phyloP scores from a whole-genome alignment of 1,139 yeast genomes.

The Saccharomyces hybrid region DNA sequence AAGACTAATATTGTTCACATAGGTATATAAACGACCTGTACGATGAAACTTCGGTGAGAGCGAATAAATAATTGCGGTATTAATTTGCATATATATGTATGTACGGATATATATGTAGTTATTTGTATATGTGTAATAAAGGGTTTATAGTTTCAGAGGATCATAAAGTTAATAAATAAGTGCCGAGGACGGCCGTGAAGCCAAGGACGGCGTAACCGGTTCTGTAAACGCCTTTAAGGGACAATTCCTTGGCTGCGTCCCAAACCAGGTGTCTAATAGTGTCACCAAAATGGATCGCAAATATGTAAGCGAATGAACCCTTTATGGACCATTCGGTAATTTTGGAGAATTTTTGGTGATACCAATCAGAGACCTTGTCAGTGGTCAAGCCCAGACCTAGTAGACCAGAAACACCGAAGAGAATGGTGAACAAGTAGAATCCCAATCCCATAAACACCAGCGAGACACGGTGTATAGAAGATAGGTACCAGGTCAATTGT shows the following conservation, averaged over 20 bases:
- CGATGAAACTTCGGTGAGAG: neutral
- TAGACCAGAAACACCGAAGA: conserved; percentile 64
- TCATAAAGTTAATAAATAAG: conserved; percentile 44
- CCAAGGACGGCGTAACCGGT: conserved; percentile 85
- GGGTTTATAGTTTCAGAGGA: conserved; percentile 5
- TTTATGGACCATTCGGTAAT: conserved; percentile 54
- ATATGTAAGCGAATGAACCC: conserved; percentile 66
- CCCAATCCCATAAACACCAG: conserved; percentile 75
- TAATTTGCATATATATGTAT: neutral
- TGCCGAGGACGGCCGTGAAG: conserved; percentile 56
- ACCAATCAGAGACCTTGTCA: conserved; percentile 42
- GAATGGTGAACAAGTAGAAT: conserved; percentile 66
- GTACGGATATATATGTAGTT: neutral
- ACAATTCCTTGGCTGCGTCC: conserved; percentile 71
- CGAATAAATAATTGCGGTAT: conserved; percentile 2
- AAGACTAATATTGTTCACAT: no score
- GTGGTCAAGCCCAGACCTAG: conserved; percentile 58
- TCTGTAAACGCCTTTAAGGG: conserved; percentile 79
- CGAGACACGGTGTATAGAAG: conserved; percentile 73
- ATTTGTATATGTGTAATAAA: conserved; percentile 10
- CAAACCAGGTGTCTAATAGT: conserved; percentile 87
- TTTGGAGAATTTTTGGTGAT: conserved; percentile 49
- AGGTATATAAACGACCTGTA: neutral
- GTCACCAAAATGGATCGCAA: conserved; percentile 73
- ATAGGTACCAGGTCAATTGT: conserved; percentile 71